A percentile compares a stretch with the other conserved stretches of the same genome.
phyloP scores from a whole-genome alignment of 2,329 filamentous ascomycete genomes.

The Colletotrichum plurivorum region DNA sequence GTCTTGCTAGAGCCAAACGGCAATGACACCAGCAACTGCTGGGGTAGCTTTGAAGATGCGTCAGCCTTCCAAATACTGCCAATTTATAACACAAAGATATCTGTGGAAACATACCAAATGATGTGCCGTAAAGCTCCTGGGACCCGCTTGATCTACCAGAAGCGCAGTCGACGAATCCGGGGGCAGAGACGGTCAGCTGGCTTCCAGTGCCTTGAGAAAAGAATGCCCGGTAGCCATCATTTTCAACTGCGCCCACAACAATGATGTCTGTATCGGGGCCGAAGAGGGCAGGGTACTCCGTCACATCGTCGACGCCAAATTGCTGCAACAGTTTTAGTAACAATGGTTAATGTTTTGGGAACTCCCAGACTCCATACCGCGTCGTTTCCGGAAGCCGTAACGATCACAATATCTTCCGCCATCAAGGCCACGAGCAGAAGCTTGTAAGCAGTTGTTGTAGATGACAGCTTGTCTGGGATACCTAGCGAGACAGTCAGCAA shows the following conservation, averaged over 20 bases:
- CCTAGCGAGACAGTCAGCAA: not conserved
- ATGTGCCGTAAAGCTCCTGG: not conserved
- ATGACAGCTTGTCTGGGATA: not conserved
- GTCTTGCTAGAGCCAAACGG: conserved; percentile 30
- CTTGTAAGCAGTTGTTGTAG: not conserved
- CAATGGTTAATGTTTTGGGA: not conserved
- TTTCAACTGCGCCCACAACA: conserved; percentile 23
- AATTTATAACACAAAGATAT: not conserved
- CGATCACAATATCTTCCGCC: conserved; percentile 26
- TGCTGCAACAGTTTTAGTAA: not conserved
- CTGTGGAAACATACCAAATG: conserved; percentile 1
- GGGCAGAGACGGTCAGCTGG: conserved; percentile 21
- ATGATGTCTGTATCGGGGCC: conserved; percentile 18
- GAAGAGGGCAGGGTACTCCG: conserved; percentile 22
- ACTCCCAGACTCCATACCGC: not conserved
- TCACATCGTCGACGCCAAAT: not conserved
- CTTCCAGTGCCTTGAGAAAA: conserved; percentile 21
- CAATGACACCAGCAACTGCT: conserved; percentile 22
- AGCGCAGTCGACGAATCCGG: not conserved
- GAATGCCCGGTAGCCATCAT: conserved; percentile 1
- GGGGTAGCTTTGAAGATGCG: not conserved
- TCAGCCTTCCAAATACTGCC: not conserved
- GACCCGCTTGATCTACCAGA: not conserved
- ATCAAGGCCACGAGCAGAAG: conserved; percentile 14
- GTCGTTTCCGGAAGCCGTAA: conserved; percentile 20